Base-by-base conservation (phyloP, 225 moss, liverwort and hornwort species). In the Polytrichum formosum region DNA sequence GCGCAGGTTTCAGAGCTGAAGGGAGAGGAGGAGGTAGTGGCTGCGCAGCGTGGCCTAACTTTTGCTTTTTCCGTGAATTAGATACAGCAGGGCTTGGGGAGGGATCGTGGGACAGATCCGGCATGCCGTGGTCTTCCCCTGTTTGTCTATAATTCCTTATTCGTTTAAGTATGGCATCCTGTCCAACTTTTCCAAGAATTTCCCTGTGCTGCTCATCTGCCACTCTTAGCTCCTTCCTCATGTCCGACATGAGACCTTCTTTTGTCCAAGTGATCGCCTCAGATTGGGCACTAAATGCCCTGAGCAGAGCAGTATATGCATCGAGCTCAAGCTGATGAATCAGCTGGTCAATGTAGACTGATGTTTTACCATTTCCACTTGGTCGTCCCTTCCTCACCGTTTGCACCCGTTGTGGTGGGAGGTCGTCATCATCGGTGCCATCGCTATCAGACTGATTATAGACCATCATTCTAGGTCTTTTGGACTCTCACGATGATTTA, bases 201-300 rank as follows among this genome's bases (percentile, higher is more conserved):
- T 98, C 94, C 30, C 97, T 82, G 68, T 98, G 97, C 72, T 90
- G 88, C 67, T 94, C 97, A 74, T 98, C 97, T 66, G 92, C 79
- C 82, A 98, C 91, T 70, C 94, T 85, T 6, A 98, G 84, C 79
- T 98, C 97, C 72, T 92, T 94, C 73, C 97, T 77, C 70, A 94
- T 76, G 30, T 98, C 82, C 0, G 94, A 88, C 84, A 98, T 92
- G 16, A 98, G 91, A 30, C 75, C 77, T 72, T 94, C 94, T 77
- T 98, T 94, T 17, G 79, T 74, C 97, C 94, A 98, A 0, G 97
- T 85, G 28, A 98, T 88, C 17, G 67, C 79, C 67, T 94, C 97
- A 5, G 97, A 91, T 77, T 98, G 97, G 31, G 97, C 94, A 67
- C 85, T 86, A 72, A 98, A 98, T 37, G 97, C 97, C 71, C 91